Percentiles rank a stretch among this genome's conserved stretches.
Conservation (phyloP, 208 protist species). For the Wallacemonas sp. region DNA sequence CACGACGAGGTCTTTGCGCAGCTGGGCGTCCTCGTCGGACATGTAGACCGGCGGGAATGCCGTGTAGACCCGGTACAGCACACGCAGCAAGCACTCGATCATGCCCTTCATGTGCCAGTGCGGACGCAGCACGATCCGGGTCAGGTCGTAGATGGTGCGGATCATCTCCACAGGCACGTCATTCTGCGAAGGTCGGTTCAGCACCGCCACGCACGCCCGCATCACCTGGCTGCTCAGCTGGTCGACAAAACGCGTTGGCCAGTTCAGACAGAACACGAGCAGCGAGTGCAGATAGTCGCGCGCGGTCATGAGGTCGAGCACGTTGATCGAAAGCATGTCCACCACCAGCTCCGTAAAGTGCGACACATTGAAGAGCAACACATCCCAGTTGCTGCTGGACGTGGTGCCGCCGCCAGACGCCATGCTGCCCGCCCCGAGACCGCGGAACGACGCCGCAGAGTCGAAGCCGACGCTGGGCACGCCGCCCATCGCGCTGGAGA, state of each 20-base stretch:
- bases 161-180: constrained; percentile 56
- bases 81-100: constrained; percentile 67
- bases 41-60: constrained; percentile 63
- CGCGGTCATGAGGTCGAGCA: constrained; percentile 66
- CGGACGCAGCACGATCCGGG: constrained; percentile 43
- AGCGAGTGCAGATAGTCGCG: constrained; percentile 63
- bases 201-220: constrained; percentile 66
- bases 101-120: constrained; percentile 75
- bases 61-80: constrained; percentile 71
- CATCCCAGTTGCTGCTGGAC: constrained; percentile 30
- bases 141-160: constrained; percentile 57
- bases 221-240: constrained; percentile 77
- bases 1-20: constrained; percentile 51
- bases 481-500: neutral
- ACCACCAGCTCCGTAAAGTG: constrained; percentile 79
- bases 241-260: constrained; percentile 54
- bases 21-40: constrained; percentile 44
- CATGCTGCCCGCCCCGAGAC: too few relatives aligned
- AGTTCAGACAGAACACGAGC: constrained; percentile 51
- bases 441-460: neutral
- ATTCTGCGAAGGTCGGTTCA: constrained; percentile 65
- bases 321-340: constrained; percentile 81
- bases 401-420: neutral
- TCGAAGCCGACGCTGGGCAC: neutral
- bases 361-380: constrained; percentile 81